Percentiles rank a stretch among this genome's conserved stretches.
phyloP scores from a whole-genome alignment of 495 filamentous ascomycete genomes.

The Hypoxylon rickii region DNA sequence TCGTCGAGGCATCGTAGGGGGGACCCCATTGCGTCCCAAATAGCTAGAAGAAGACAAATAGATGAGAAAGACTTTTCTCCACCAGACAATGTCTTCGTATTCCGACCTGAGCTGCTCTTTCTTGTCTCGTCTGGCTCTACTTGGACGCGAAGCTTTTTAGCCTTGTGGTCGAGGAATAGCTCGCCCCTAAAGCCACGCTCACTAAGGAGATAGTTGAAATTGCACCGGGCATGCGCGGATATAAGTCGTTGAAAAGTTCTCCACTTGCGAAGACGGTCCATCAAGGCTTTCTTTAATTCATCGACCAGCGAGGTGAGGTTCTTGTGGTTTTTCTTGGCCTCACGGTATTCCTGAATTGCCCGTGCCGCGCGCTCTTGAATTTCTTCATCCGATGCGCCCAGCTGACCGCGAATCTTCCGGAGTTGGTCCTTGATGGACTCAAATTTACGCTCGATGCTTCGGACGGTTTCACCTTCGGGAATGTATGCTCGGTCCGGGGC shows the following conservation, averaged over 20 bases:
- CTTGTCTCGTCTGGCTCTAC: slow-evolving; percentile 81
- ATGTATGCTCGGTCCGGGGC: slow-evolving; percentile 65
- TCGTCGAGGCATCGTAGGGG: slow-evolving; percentile 95
- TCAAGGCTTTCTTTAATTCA: slow-evolving; percentile 66
- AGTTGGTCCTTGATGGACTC: slow-evolving; percentile 62
- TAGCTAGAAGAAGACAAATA: slow-evolving; percentile 85
- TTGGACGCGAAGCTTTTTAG: slow-evolving; percentile 73
- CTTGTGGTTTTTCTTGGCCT: slow-evolving; percentile 45
- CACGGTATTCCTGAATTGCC: slow-evolving; percentile 43
- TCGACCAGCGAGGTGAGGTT: slow-evolving; percentile 57
- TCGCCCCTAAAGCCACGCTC: slow-evolving; percentile 87
- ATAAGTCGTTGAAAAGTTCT: slow-evolving; percentile 80
- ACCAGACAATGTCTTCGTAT: slow-evolving; percentile 89
- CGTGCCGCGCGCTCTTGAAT: slow-evolving; percentile 54
- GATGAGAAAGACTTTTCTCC: slow-evolving; percentile 98
- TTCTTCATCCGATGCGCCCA: slow-evolving; percentile 69
- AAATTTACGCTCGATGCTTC: slow-evolving; percentile 67
- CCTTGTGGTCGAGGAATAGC: slow-evolving; percentile 74
- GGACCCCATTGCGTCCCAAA: slow-evolving; percentile 98
- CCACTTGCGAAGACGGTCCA: slow-evolving; percentile 76
- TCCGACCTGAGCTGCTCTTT: slow-evolving; percentile 67
- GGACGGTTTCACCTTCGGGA: slow-evolving; percentile 66
- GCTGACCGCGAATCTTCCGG: slow-evolving; percentile 51
- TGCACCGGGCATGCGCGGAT: slow-evolving; percentile 77
- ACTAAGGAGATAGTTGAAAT: slow-evolving; percentile 85